phyloP scores from a whole-genome alignment of 208 protist species.

The Sergeia podlipaevii region DNA sequence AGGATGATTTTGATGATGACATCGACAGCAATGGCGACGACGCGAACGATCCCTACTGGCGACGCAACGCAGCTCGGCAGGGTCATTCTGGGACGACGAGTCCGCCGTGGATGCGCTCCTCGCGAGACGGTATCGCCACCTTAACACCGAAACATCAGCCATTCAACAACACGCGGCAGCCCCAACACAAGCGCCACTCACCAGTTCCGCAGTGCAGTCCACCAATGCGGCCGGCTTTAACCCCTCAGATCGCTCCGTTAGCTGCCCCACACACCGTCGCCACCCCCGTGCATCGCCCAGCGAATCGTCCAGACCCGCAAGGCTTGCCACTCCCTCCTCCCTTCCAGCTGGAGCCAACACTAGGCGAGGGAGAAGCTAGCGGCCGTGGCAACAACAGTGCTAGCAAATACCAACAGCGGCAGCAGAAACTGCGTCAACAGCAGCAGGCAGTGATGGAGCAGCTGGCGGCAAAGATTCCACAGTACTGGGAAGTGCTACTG shows the following conservation, averaged over 20 bases:
- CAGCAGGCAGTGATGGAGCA: conserved; percentile 13
- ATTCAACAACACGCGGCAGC: background rate
- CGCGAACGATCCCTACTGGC: conserved; percentile 5
- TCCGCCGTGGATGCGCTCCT: too few species aligned
- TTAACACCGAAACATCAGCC: background rate
- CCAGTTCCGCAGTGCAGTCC: too few species aligned
- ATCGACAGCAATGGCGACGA: conserved; percentile 10
- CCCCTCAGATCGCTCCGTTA: background rate
- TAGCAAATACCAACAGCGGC: background rate
- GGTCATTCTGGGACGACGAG: background rate
- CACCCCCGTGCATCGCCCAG: too few species aligned
- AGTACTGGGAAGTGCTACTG: conserved; percentile 32
- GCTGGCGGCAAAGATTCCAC: conserved; percentile 12
- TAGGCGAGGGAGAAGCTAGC: background rate
- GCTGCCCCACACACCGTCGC: background rate
- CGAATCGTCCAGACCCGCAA: too few species aligned
- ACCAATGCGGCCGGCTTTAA: background rate
- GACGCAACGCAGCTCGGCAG: too few species aligned
- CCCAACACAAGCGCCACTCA: background rate
- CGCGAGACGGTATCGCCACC: background rate
- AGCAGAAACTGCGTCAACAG: background rate
- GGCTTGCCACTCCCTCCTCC: background rate
- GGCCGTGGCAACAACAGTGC: background rate
- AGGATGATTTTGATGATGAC: conserved; percentile 10
- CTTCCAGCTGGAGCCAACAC: background rate